Evolutionary conservation across 2,329 filamentous ascomycete species (phyloP).

Genomic region (Scedosporium dehoogii): DNA sequence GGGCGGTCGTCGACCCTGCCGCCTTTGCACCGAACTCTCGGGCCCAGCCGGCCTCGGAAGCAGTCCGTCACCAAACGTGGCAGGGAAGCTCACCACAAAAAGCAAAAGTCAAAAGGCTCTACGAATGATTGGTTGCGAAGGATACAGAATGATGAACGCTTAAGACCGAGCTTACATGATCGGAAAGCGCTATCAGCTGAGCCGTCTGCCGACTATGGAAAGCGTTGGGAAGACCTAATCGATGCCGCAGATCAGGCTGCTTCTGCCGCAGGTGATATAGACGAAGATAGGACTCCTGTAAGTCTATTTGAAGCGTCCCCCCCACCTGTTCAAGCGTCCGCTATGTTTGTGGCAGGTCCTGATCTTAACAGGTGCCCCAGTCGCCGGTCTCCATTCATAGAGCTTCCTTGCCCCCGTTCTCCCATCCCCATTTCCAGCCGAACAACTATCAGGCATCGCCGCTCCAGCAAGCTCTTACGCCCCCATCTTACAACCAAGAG

Average conservation of each 20-base stretch:
- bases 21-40: conserved; percentile 65
- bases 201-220: conserved; percentile 70
- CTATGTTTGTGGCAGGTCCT: background rate
- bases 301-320: conserved; percentile 24
- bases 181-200: conserved; percentile 82
- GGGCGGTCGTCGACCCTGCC: conserved; percentile 82
- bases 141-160: conserved; percentile 51
- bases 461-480: conserved; percentile 81
- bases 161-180: conserved; percentile 57
- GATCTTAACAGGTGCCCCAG: conserved; percentile 43
- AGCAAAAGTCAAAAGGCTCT: conserved; percentile 61
- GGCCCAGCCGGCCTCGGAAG: conserved; percentile 66
- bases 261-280: conserved; percentile 81
- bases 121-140: conserved; percentile 57
- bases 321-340: background rate
- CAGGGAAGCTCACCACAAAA: conserved; percentile 68
- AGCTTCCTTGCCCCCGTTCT: conserved; percentile 51
- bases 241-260: conserved; percentile 67
- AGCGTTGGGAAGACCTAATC: conserved; percentile 93
- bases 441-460: conserved; percentile 79
- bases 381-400: conserved; percentile 55
- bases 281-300: conserved; percentile 85
- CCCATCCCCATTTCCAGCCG: conserved; percentile 47
- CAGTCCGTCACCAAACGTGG: conserved; percentile 76
- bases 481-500: conserved; percentile 60